Evolutionary conservation across 345 rosid genomes (phyloP), one percentile per base, ranked within the genome.

Genomic region (Camelina neglecta): DNA sequence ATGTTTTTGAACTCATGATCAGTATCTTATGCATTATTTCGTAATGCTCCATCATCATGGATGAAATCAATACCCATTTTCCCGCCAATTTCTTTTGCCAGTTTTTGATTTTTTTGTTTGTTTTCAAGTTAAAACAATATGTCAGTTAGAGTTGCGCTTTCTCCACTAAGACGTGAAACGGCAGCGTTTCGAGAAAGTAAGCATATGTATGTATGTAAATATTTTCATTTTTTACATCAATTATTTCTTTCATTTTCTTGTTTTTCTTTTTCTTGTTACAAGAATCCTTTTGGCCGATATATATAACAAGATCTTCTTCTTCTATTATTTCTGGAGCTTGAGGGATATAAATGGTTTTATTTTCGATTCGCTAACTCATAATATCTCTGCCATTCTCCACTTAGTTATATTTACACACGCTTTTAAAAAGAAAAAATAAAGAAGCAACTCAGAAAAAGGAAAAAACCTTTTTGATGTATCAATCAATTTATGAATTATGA

Each of bases 301-400:
- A 65, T 24, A 24, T 24, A 36, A 29, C 2, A 74, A 51, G 44
- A 67, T 67, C 33, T 69, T 18, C 7, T 33, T 76, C 56, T 33
- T 54, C 70, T 76, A 69, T 76, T 76, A 15, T 76, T 69, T 62
- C 41, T 70, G 65, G 62, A 62, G 65, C 24, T 63, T 55, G 26
- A 20, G 39, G 41, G 13, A 75, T 35, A 35, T 68, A 16, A 16
- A 26, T 55, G 33, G 56, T 54, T 65, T 21, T 66, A 57, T 11
- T 45, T 38, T 29, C 11, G 26, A 61, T 77, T 26, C 33, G 2
- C 23, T 42, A 45, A 11, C 59, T 72, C 45, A 50, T 57, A 21
- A 38, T 39, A 65, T 64, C 11, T 45, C 53, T 45, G 26, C 11
- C 44, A 41, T 69, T 76, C 35, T 38, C 75, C 60, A 21, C 11